Conservation (phyloP, 1,284 basidiomycete species). For the Cutaneotrichosporon cavernicola region DNA sequence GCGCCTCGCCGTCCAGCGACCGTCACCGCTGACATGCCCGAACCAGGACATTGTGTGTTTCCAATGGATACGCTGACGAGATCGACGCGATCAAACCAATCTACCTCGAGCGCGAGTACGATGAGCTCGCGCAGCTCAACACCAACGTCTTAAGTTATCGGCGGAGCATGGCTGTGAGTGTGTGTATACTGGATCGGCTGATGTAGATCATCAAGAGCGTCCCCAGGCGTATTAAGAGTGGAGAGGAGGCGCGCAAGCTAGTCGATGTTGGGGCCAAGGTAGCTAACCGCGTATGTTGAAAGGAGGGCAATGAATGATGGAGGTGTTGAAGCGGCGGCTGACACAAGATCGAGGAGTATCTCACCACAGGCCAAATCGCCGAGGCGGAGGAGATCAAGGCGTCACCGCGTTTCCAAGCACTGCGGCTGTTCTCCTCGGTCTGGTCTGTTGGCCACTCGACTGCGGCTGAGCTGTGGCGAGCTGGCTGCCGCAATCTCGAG, state of each 20-base stretch:
- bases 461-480: constrained; percentile 46
- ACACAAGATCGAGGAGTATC: constrained; percentile 50
- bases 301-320: background rate
- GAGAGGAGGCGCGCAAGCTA: constrained; percentile 46
- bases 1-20: constrained; percentile 36
- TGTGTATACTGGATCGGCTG: background rate
- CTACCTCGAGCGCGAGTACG: constrained; percentile 48
- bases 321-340: background rate
- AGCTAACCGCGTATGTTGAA: constrained; percentile 34
- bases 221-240: constrained; percentile 44
- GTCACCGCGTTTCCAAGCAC: constrained; percentile 38
- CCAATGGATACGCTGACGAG: constrained; percentile 23
- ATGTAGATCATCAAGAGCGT: constrained; percentile 31
- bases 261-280: constrained; percentile 51
- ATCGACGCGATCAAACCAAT: constrained; percentile 53
- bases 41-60: constrained; percentile 52
- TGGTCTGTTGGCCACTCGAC: constrained; percentile 47
- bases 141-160: constrained; percentile 51
- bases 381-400: constrained; percentile 42
- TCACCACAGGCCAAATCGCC: constrained; percentile 39
- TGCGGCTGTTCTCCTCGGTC: constrained; percentile 45
- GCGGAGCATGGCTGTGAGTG: constrained; percentile 44
- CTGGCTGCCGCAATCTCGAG: constrained; percentile 44
- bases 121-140: constrained; percentile 49
- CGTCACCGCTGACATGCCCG: constrained; percentile 44